These are phyloP conservation scores for Mortierella alpina DNA, from an alignment of 192 early-diverging fungal species.

Conservation along the genomic window DNA sequence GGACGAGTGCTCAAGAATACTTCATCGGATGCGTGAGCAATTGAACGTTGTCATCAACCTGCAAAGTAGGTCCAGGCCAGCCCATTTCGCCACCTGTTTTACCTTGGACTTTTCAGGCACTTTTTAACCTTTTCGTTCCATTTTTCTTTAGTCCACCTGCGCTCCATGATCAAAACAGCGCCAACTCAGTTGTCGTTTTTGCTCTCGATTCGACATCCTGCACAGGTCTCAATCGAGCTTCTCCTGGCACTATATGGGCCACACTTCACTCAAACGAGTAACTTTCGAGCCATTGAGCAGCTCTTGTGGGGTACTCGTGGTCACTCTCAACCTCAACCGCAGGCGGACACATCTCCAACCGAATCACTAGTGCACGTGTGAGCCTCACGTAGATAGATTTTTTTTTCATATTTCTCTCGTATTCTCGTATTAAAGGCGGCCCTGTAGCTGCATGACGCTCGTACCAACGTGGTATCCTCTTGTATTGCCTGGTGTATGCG, in stretches of 20 bases:
- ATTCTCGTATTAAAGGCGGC: no score
- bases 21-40: conserved; percentile 54
- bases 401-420: no score
- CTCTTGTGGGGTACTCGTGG: conserved; percentile 30
- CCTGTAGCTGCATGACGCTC: no score
- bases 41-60: conserved; percentile 52
- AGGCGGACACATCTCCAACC: background rate
- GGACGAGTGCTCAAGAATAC: conserved; percentile 41
- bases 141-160: conserved; percentile 29
- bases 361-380: background rate
- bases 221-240: conserved; percentile 45
- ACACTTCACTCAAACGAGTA: conserved; percentile 44
- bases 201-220: conserved; percentile 48
- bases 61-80: conserved; percentile 29
- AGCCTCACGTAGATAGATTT: no score
- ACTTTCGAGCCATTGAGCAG: conserved; percentile 44
- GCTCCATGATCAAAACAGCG: conserved; percentile 52
- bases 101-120: background rate
- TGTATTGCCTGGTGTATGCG: no score
- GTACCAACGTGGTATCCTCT: no score
- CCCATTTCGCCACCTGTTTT: background rate
- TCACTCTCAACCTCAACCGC: conserved; percentile 9
- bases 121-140: background rate
- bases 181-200: conserved; percentile 49
- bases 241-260: conserved; percentile 42